Conservation (phyloP, 2,329 filamentous ascomycete genomes). For the Cladosporium cucumerinum region DNA sequence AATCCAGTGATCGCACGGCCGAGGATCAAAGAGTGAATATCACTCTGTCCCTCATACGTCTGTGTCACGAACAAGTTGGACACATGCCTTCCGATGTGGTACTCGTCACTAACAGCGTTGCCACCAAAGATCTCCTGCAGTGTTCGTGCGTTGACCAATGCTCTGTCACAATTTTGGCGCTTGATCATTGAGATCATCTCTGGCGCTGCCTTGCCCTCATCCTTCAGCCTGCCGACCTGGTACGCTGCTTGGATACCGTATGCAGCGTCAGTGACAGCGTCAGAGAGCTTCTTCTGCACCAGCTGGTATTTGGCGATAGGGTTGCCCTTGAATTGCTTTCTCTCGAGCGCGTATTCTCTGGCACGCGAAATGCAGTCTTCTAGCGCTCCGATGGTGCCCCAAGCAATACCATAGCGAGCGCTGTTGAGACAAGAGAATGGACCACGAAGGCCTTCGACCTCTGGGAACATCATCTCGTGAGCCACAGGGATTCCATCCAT, state of each 20-base stretch:
- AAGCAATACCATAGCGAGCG: constrained; percentile 87
- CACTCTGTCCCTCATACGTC: constrained; percentile 97
- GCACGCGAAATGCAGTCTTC: constrained; percentile 85
- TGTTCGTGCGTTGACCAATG: constrained; percentile 72
- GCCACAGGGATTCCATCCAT: constrained; percentile 87
- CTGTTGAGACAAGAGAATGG: constrained; percentile 95
- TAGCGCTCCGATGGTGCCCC: constrained; percentile 88
- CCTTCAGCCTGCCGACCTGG: constrained; percentile 90
- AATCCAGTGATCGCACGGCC: constrained; percentile 59
- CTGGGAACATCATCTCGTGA: constrained; percentile 88
- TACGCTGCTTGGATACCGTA: constrained; percentile 86
- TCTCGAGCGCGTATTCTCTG: constrained; percentile 81
- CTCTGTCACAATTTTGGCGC: constrained; percentile 92
- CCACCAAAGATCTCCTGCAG: constrained; percentile 96
- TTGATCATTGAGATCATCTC: constrained; percentile 99
- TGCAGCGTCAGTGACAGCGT: constrained; percentile 84
- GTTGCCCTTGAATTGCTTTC: constrained; percentile 95
- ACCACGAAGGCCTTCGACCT: constrained; percentile 78
- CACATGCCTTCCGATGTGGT: constrained; percentile 89
- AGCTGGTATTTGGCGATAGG: constrained; percentile 94
- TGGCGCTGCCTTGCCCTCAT: constrained; percentile 78
- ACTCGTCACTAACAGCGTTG: constrained; percentile 97
- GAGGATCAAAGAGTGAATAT: constrained; percentile 70
- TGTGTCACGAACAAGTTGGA: constrained; percentile 96
- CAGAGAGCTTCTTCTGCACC: constrained; percentile 93